A percentile compares a stretch with the other conserved stretches of the same genome.
Conservation (phyloP, 2,329 filamentous ascomycete species). For the Tolypocladium nubicola region DNA sequence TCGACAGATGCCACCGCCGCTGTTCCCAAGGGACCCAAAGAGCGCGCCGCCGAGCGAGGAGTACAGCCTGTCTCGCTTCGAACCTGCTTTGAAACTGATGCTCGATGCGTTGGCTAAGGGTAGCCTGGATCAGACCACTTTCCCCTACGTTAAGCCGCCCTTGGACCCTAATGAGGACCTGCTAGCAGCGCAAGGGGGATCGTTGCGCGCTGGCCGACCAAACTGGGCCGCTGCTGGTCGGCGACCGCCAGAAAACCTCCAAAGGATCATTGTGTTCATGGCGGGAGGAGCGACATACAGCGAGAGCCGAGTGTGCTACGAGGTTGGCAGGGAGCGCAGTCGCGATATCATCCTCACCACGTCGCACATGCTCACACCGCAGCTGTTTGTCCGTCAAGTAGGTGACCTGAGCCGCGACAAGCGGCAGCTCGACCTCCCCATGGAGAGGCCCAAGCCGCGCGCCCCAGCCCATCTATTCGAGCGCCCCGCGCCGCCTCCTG, state of each 20-base stretch:
- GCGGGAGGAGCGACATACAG: constrained; percentile 92
- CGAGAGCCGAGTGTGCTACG: constrained; percentile 82
- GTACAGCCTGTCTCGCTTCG: constrained; percentile 77
- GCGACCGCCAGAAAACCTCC: constrained; percentile 65
- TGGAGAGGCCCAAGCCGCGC: constrained; percentile 68
- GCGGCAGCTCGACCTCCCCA: constrained; percentile 67
- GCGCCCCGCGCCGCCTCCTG: constrained; percentile 45
- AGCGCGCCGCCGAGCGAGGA: constrained; percentile 54
- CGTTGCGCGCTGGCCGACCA: constrained; percentile 81
- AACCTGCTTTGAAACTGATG: constrained; percentile 71
- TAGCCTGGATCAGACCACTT: constrained; percentile 52
- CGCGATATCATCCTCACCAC: constrained; percentile 83
- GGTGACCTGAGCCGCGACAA: constrained; percentile 68
- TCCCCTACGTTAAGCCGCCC: constrained; percentile 66
- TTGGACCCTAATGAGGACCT: constrained; percentile 51
- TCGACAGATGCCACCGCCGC: constrained; percentile 49
- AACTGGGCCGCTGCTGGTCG: constrained; percentile 86
- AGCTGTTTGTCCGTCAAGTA: constrained; percentile 73
- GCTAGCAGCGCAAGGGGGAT: constrained; percentile 51
- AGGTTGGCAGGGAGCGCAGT: constrained; percentile 60
- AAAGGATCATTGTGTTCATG: constrained; percentile 88
- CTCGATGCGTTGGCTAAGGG: constrained; percentile 64
- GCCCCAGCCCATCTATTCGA: constrained; percentile 84
- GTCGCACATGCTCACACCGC: constrained; percentile 85
- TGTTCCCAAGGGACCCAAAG: constrained; percentile 61